phyloP scores from a whole-genome alignment of 306 rosid species.

The Macrotyloma uniflorum region DNA sequence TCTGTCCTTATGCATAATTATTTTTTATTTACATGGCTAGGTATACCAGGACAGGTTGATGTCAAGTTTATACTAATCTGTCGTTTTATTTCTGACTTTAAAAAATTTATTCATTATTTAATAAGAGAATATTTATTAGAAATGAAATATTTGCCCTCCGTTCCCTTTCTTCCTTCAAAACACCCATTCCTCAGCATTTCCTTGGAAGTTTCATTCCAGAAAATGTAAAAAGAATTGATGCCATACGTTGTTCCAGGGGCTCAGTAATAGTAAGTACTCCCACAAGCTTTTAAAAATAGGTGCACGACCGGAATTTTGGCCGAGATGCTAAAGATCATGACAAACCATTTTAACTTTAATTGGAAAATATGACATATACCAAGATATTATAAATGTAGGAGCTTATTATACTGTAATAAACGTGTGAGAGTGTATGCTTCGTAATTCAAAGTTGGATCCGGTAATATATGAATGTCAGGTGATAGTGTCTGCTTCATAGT shows the following conservation, averaged over 20 bases:
- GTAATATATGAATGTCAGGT: not conserved
- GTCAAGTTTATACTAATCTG: not conserved
- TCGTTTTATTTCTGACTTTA: not conserved
- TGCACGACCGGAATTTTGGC: not conserved
- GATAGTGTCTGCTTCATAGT: not conserved
- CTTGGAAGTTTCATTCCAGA: not conserved
- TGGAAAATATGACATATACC: not conserved
- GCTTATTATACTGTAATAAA: not conserved
- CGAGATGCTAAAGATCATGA: not conserved
- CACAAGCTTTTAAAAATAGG: not conserved
- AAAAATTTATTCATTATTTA: not conserved
- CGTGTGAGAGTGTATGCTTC: not conserved
- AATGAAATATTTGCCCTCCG: not conserved
- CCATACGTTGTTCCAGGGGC: not conserved
- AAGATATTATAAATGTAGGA: not conserved
- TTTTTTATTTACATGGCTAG: not conserved
- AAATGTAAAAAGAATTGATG: not conserved
- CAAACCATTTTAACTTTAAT: not conserved
- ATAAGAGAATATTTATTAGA: not conserved
- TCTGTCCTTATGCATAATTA: not conserved
- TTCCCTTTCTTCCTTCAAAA: not conserved
- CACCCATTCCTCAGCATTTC: not conserved
- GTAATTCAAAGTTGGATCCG: not conserved
- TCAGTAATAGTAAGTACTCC: not conserved
- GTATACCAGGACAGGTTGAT: not conserved